Evolutionary conservation across 2,329 filamentous ascomycete genomes (phyloP).

Genomic region (Colletotrichum truncatum): DNA sequence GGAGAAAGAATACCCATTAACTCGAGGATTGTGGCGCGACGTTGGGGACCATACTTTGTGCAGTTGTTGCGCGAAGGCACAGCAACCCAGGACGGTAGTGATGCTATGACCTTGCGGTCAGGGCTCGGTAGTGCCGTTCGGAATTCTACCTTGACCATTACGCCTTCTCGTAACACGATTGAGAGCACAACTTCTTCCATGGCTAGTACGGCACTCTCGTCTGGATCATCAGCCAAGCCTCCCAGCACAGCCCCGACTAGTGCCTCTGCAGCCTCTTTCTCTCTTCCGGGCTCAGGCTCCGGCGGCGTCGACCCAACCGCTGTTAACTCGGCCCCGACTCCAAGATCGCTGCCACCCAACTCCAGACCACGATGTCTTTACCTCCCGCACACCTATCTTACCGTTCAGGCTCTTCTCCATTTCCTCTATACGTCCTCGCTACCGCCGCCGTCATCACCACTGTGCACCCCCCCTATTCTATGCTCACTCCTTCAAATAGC

Average conservation of each 20-base stretch:
- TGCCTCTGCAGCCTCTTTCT: conserved; percentile 39
- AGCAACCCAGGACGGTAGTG: conserved; percentile 75
- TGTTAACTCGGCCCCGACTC: conserved; percentile 66
- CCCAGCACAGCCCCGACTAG: conserved; percentile 56
- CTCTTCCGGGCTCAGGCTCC: conserved; percentile 23
- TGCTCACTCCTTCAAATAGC: conserved; percentile 95
- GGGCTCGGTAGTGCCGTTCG: conserved; percentile 67
- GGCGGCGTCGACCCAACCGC: conserved; percentile 53
- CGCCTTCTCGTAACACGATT: conserved; percentile 65
- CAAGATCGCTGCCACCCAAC: conserved; percentile 64
- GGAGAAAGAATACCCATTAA: conserved; percentile 95
- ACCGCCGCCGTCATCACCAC: conserved; percentile 76
- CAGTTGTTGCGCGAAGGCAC: conserved; percentile 87
- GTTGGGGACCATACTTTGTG: conserved; percentile 97
- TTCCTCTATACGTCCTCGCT: conserved; percentile 94
- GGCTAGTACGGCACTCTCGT: conserved; percentile 50
- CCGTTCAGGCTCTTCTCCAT: conserved; percentile 88
- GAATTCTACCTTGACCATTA: conserved; percentile 88
- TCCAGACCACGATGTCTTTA: conserved; percentile 87
- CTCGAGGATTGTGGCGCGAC: conserved; percentile 83
- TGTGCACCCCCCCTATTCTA: conserved; percentile 94
- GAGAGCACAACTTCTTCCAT: conserved; percentile 59
- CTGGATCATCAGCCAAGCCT: conserved; percentile 49
- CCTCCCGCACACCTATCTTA: conserved; percentile 90
- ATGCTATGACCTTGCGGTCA: conserved; percentile 79